Conservation (phyloP, 768 basidiomycete species). For the Lactarius quietus region DNA sequence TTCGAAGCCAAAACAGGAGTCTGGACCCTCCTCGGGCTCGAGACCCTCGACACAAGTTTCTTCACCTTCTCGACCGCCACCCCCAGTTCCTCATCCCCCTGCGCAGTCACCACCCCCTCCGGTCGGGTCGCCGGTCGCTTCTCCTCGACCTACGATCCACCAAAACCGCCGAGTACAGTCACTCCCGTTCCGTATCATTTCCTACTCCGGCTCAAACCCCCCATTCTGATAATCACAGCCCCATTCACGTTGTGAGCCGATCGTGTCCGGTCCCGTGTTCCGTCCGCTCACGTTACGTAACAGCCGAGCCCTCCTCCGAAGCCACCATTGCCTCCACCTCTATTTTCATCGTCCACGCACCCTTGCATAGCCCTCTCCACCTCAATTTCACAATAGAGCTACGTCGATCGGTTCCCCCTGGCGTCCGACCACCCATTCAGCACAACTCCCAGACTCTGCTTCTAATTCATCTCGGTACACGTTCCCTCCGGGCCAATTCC, state of each 20-base stretch:
- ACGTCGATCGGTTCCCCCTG: conserved; percentile 21
- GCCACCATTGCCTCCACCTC: conserved; percentile 39
- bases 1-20: conserved; percentile 58
- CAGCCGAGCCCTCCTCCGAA: conserved; percentile 28
- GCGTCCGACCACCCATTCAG: conserved; percentile 2
- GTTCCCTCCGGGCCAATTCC: conserved; percentile 32
- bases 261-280: conserved; percentile 14
- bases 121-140: conserved; percentile 21
- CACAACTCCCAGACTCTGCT: conserved; percentile 4
- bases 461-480: conserved; percentile 26
- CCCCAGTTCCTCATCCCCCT: conserved; percentile 24
- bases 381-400: conserved; percentile 27
- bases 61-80: conserved; percentile 25
- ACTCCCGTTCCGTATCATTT: conserved; percentile 10
- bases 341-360: no score
- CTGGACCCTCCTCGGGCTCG: conserved; percentile 23
- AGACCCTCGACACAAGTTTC: conserved; percentile 26
- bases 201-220: conserved; percentile 8
- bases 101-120: conserved; percentile 15
- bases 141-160: conserved; percentile 28
- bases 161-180: conserved; percentile 10
- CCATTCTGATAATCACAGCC: conserved; percentile 15
- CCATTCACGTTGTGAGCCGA: conserved; percentile 20
- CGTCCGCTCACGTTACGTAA: conserved; percentile 22
- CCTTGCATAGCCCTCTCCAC: conserved; percentile 22